Evolutionary conservation across 371 early-diverging fungal genomes (phyloP), one percentile per base, ranked within the genome.

Genomic region (Mortierella sp.): DNA sequence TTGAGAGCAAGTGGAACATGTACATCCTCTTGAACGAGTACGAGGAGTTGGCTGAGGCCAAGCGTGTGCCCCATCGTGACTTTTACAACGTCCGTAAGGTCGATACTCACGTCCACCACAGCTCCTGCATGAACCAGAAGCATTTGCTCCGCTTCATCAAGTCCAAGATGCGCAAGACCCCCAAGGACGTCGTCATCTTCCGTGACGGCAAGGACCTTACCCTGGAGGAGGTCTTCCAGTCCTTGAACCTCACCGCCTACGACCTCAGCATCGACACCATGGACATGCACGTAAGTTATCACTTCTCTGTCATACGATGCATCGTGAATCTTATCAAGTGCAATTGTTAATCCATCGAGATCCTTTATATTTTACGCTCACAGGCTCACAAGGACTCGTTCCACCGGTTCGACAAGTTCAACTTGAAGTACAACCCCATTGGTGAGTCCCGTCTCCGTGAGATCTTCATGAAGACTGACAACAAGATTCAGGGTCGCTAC

Each of bases 81-180:
- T 98, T 99, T 81, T 99, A 99, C 91, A 99, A 99, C 77, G 99
- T 99, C 35, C 95, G 99, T 75, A 99, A 99, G 88, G 99, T 98
- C 35, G 99, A 99, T 89, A 99, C 99, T 46, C 99, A 99, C 92
- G 96, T 99, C 56, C 99, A 99, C 80, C 96, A 98, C 84, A 95
- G 98, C 4, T 94, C 97, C 21, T 97, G 97, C 78, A 99, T 99
- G 99, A 99, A 99, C 89, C 98, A 98, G 87, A 99, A 99, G 91
- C 99, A 99, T 88, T 84, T 99, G 75, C 89, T 99, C 35, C 96
- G 99, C 41, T 99, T 99, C 81, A 99, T 99, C 88, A 99, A 99
- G 89, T 90, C 96, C 68, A 99, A 99, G 90, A 91, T 99, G 89
- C 95, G 95, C 89, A 97, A 95, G 80, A 89, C 81, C 32, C 93